Evolutionary conservation across 2,329 filamentous ascomycete species (phyloP).

Genomic region (Acrodontium crateriforme): DNA sequence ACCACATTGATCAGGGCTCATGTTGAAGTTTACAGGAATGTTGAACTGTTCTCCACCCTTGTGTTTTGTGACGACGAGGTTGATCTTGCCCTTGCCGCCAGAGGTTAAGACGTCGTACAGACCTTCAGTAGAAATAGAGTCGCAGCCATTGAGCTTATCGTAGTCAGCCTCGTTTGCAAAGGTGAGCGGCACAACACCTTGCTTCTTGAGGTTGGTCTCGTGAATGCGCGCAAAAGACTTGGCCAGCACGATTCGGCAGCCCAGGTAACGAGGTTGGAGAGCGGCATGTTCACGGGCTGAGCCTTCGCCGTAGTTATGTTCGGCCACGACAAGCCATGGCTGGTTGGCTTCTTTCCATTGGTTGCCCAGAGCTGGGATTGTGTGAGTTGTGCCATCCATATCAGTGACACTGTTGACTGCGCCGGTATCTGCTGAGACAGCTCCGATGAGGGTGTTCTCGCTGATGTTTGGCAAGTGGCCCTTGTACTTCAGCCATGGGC

Average conservation of each 20-base stretch:
- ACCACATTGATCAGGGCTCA: conserved; percentile 77
- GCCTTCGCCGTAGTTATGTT: conserved; percentile 94
- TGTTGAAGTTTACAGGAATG: conserved; percentile 71
- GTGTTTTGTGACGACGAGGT: conserved; percentile 38
- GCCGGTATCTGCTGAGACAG: conserved; percentile 78
- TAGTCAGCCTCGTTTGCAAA: conserved; percentile 85
- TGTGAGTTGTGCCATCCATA: conserved; percentile 49
- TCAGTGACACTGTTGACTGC: conserved; percentile 92
- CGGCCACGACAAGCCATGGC: conserved; percentile 87
- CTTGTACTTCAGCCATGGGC: conserved; percentile 98
- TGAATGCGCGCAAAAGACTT: conserved; percentile 89
- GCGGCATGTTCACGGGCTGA: conserved; percentile 82
- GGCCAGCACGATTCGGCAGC: conserved; percentile 66
- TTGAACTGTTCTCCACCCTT: conserved; percentile 47
- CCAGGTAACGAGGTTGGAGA: conserved; percentile 80
- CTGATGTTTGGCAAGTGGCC: conserved; percentile 96
- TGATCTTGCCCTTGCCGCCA: conserved; percentile 65
- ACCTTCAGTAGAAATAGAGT: conserved; percentile 70
- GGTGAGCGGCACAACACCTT: conserved; percentile 87
- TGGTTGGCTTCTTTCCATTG: conserved; percentile 64
- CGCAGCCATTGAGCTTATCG: conserved; percentile 66
- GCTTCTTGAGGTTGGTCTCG: conserved; percentile 94
- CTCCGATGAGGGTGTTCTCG: conserved; percentile 93
- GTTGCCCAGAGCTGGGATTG: conserved; percentile 77
- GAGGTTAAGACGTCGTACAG: conserved; percentile 67